Evolutionary conservation across 2,329 filamentous ascomycete species (phyloP).

Genomic region (Stachybotrys echinatus): DNA sequence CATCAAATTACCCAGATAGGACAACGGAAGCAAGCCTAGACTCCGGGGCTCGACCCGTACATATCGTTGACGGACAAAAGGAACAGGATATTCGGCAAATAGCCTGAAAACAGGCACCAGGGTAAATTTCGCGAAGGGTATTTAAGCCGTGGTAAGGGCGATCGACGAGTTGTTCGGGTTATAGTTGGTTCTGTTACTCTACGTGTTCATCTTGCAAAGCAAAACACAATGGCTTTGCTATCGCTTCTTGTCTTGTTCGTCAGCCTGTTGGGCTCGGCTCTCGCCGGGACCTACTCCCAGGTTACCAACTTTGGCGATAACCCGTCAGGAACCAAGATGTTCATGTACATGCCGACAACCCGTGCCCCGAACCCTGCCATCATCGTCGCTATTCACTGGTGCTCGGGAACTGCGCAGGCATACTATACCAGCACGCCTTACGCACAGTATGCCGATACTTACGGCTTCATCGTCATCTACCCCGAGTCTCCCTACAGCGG

Average conservation of each 20-base stretch:
- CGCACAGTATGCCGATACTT: conserved; percentile 44
- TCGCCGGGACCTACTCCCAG: conserved; percentile 8
- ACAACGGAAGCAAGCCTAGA: neutral
- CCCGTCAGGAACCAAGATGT: conserved; percentile 12
- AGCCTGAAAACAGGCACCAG: neutral
- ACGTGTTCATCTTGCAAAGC: neutral
- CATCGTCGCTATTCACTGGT: conserved; percentile 52
- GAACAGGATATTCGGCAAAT: neutral
- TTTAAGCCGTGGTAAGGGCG: too few relatives aligned
- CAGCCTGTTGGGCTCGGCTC: neutral
- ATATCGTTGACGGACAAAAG: neutral
- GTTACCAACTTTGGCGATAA: conserved; percentile 12
- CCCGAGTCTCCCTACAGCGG: conserved; percentile 32
- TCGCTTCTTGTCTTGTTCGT: neutral
- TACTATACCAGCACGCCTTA: conserved; percentile 48
- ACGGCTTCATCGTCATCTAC: conserved; percentile 51
- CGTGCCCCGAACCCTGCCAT: conserved; percentile 38
- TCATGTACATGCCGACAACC: conserved; percentile 27
- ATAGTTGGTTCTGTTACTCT: neutral
- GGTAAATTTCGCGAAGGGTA: neutral
- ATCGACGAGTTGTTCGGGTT: too few relatives aligned
- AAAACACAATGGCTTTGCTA: neutral
- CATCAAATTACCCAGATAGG: neutral
- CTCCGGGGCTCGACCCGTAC: neutral
- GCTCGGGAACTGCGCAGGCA: conserved; percentile 45